phyloP scores from a whole-genome alignment of 2,329 filamentous ascomycete genomes.

The Aspergillus ochraceoroseus region DNA sequence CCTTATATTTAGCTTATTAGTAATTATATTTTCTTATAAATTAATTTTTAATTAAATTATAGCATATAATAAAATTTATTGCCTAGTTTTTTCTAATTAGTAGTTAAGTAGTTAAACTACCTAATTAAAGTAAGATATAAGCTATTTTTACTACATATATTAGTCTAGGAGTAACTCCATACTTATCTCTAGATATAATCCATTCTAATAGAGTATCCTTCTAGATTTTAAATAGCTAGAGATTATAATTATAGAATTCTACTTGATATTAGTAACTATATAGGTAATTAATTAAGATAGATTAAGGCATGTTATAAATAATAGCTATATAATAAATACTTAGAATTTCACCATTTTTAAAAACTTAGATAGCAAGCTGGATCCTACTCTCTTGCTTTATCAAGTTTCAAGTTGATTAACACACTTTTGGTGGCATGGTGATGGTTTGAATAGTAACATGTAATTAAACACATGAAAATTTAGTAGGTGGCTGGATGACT shows the following conservation, averaged over 20 bases:
- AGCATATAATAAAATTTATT: background rate
- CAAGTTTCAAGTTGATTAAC: background rate
- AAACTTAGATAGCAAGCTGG: background rate
- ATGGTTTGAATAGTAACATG: background rate
- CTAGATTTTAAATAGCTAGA: background rate
- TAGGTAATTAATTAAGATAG: background rate
- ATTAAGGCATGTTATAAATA: background rate
- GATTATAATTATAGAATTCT: background rate
- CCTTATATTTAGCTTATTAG: background rate
- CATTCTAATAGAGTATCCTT: background rate
- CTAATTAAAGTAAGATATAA: background rate
- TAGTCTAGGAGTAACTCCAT: background rate
- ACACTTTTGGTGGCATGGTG: background rate
- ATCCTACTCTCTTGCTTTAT: background rate
- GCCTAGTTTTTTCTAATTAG: background rate
- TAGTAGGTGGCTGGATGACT: too few species aligned
- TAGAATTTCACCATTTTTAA: too few species aligned
- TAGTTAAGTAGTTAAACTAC: too few species aligned
- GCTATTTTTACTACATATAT: background rate
- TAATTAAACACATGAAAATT: too few species aligned
- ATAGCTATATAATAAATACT: too few species aligned
- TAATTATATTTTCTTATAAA: slow-evolving; percentile 1
- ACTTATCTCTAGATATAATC: background rate
- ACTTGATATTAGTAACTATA: too few species aligned
- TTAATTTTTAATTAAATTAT: background rate